Percentiles rank a stretch among this genome's conserved stretches.
Evolutionary conservation across 306 rosid genomes (phyloP).

Genomic region (Rosa rugosa): DNA sequence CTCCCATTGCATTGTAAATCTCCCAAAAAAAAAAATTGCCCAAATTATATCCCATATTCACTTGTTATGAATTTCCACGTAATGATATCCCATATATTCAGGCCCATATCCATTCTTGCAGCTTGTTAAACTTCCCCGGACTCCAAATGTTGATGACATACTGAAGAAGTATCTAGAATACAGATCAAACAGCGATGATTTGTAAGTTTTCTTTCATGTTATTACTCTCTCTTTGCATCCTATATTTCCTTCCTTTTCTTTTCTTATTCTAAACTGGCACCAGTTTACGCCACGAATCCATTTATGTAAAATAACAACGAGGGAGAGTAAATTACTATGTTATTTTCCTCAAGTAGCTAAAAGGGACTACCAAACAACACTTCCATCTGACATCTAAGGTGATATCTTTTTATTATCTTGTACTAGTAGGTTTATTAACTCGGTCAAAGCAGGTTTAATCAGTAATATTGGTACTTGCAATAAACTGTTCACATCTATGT

Average conservation of each 20-base stretch:
- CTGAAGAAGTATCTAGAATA: constrained; percentile 63
- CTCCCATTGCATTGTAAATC: background rate
- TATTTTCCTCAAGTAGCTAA: background rate
- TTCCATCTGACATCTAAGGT: background rate
- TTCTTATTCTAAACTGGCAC: background rate
- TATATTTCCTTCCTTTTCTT: background rate
- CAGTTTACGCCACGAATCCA: background rate
- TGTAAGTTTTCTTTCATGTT: constrained; percentile 52
- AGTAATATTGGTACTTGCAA: background rate
- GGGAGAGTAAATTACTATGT: background rate
- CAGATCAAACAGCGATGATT: constrained; percentile 61
- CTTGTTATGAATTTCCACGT: background rate
- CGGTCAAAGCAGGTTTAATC: background rate
- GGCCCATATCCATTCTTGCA: constrained; percentile 35
- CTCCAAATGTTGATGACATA: constrained; percentile 75
- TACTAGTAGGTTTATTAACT: background rate
- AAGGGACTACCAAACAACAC: background rate
- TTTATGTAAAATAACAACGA: background rate
- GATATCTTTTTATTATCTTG: background rate
- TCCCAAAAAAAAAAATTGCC: background rate
- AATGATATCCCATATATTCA: background rate
- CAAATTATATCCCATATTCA: background rate
- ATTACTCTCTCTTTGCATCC: constrained; percentile 1
- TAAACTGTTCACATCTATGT: background rate
- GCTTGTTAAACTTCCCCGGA: constrained; percentile 92